These are phyloP conservation scores for Adiantum capillusveneris DNA, from an alignment of 75 land plant species.

Conservation along the genomic window DNA sequence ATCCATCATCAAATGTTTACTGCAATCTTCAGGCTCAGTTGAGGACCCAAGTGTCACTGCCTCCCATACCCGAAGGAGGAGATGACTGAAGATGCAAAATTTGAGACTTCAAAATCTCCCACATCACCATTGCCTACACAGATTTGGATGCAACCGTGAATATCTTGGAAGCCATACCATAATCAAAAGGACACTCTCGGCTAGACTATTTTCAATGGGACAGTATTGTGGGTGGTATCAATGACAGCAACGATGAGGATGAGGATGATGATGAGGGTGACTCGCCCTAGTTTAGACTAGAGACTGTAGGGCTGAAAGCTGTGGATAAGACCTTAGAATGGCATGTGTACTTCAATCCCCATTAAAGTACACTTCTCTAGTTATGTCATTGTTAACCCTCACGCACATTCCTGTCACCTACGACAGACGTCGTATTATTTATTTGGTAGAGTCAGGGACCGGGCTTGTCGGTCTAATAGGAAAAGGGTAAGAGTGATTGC, in stretches of 20 bases:
- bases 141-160: slow-evolving; percentile 5
- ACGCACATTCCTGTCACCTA: no score
- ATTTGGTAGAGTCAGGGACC: no score
- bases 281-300: no score
- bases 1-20: slow-evolving; percentile 80
- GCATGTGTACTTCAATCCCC: no score
- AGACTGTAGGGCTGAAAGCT: no score
- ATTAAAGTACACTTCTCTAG: no score
- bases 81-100: slow-evolving; percentile 25
- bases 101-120: slow-evolving; percentile 10
- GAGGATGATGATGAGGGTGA: slow-evolving; percentile 70
- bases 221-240: slow-evolving; percentile 63
- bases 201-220: slow-evolving; percentile 94
- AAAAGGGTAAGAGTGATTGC: no score
- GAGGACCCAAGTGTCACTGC: slow-evolving; percentile 77
- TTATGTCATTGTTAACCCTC: no score
- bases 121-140: slow-evolving; percentile 3
- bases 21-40: slow-evolving; percentile 66
- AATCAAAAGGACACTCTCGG: slow-evolving; percentile 87
- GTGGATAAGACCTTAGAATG: no score
- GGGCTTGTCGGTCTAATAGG: no score
- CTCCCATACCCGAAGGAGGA: no score
- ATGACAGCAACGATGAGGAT: slow-evolving; percentile 45
- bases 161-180: slow-evolving; percentile 78
- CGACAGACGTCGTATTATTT: no score